These are phyloP conservation scores for Solanum hybrid DNA, from an alignment of 305 asterid genomes.

Conservation along the genomic window DNA sequence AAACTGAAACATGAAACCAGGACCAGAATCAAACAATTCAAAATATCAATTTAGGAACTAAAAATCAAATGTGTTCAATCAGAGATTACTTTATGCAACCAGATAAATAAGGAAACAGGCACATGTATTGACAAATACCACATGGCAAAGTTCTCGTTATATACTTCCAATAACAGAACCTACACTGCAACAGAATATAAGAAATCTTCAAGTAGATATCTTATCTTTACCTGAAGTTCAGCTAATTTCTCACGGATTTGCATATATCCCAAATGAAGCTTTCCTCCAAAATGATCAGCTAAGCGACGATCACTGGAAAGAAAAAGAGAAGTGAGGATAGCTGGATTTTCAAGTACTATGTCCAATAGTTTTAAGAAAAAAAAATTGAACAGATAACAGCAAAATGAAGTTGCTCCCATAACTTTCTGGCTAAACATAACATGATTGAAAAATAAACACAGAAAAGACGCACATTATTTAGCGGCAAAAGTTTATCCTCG, in stretches of 20 bases:
- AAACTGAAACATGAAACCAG: conserved; percentile 51
- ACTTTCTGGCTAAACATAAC: conserved; percentile 42
- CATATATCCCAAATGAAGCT: conserved; percentile 84
- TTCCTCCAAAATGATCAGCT: conserved; percentile 93
- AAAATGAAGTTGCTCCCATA: conserved; percentile 17
- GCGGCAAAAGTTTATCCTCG: conserved; percentile 95
- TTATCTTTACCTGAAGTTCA: conserved; percentile 58
- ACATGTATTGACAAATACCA: neutral
- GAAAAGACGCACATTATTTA: conserved; percentile 94
- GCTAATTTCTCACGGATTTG: conserved; percentile 84
- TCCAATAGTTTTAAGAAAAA: neutral
- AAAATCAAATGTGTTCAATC: neutral
- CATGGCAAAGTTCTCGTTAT: neutral
- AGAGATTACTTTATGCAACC: neutral
- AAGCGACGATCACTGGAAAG: conserved; percentile 84
- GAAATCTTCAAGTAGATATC: neutral
- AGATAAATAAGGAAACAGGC: neutral
- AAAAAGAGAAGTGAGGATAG: conserved; percentile 6
- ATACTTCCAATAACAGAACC: neutral
- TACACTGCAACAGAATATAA: neutral
- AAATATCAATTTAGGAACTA: conserved; percentile 35
- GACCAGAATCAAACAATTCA: conserved; percentile 53
- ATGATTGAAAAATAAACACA: conserved; percentile 56
- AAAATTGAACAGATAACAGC: neutral
- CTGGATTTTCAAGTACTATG: neutral